Evolutionary conservation across 495 filamentous ascomycete species (phyloP), one percentile per base, ranked within the genome.

Genomic region (Talaromyces liani): DNA sequence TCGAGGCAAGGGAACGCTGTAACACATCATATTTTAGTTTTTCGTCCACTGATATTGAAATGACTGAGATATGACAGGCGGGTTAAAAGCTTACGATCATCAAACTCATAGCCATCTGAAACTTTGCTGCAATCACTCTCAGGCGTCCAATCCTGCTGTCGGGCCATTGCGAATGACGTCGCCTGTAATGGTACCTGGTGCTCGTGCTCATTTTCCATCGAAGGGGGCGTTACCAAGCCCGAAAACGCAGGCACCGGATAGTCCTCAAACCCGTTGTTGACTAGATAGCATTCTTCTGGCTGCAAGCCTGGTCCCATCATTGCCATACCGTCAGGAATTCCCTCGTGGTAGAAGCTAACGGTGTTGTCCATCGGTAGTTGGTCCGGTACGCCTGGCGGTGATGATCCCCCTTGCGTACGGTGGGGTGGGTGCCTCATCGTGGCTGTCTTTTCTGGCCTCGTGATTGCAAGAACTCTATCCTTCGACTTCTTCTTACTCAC

Each of bases 181-280:
- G 58, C 24, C 9, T 47, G 33, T 47, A 60, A n/a, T 24, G 33
- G 24, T 25, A 47, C n/a, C 58, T 24, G 58, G 22, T 14, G 39
- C 58, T 60, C 58, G 2, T 45, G 58, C 18, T 60, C 58, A 29
- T 34, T 47, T 14, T 60, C 39, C 18, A 27, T 47, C 18, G 58
- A 60, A 41, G 58, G 58, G 3, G 58, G 34, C 14, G 58, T 60
- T 47, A 60, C 49, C 22, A 60, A 16, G 18, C 58, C 58, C 58
- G 58, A 60, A 29, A 47, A 60, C 3, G 9, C 20, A 27, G 24
- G 24, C 9, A 45, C 58, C 24, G 33, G 58, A 27, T 47, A 47
- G 8, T 60, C 34, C 24, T 45, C 58, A 29, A 60, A 47, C 10
- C 33, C 58, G 24, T 14, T 47, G 34, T 60, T 41, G 18, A 16